Conservation (phyloP, 23 red algal species). For the Gracilaria vermiculophylla region DNA sequence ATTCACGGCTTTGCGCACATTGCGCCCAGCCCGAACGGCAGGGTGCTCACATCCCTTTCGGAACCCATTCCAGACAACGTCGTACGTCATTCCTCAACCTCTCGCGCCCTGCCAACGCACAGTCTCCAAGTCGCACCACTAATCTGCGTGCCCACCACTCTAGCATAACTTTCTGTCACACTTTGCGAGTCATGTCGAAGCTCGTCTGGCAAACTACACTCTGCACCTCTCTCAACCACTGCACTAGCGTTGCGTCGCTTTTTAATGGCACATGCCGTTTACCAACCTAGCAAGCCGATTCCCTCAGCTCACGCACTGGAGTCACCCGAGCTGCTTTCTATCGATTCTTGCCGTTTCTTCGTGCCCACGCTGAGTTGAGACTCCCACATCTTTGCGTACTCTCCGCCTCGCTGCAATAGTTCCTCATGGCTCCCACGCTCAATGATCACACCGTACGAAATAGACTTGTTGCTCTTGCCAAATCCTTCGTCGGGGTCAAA, state of each 20-base stretch:
- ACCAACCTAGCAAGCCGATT: too few species aligned
- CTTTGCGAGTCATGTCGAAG: constrained; percentile 4
- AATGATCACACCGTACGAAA: constrained; percentile 50
- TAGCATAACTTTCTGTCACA: not conserved
- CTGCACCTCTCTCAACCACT: not conserved
- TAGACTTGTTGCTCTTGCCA: not conserved
- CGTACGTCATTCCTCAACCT: not conserved
- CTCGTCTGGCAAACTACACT: constrained; percentile 1
- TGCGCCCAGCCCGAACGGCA: not conserved
- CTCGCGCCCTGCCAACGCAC: not conserved
- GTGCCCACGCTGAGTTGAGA: not conserved
- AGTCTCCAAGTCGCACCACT: too few species aligned
- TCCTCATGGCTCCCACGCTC: constrained; percentile 74
- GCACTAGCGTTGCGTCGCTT: not conserved
- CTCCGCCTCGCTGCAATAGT: constrained; percentile 9
- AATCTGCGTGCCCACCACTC: too few species aligned
- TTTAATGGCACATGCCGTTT: not conserved
- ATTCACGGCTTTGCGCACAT: constrained; percentile 37
- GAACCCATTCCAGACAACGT: not conserved
- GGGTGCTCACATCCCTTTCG: not conserved
- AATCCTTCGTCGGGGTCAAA: constrained; percentile 14
- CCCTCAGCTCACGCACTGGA: not conserved
- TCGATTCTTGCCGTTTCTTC: not conserved
- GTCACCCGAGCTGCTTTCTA: not conserved
- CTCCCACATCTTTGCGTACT: constrained; percentile 69